Evolutionary conservation across 495 filamentous ascomycete species (phyloP), one percentile per base, ranked within the genome.

Genomic region (Annulohypoxylon moriforme): DNA sequence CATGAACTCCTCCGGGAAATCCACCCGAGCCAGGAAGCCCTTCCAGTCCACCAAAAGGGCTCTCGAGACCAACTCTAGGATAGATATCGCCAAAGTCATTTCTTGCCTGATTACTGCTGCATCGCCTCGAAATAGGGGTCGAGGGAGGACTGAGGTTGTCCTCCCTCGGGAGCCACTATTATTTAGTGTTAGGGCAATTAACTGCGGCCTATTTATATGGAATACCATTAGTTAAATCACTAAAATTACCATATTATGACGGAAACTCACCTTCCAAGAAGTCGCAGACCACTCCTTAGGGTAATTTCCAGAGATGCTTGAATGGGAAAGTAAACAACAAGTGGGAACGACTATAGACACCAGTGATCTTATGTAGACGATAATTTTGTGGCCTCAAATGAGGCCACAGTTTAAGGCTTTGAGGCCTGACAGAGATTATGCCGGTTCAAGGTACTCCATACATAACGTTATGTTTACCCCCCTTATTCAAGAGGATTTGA

Each of bases 111-210:
- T 40, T 64, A 70, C 67, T 60, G 55, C 36, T 64, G 36, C 60
- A 70, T 64, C 40, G 52, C 55, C 10, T 55, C 67, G 67, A 55
- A 60, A 70, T 70, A 13, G 22, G 31, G 52, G 18, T 27, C 40
- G 67, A 69, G 67, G 60, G 67, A 69, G 67, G 60, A 69, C 58
- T 34, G 22, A 2, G 3, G 24, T 44, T 0, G 60, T 50, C 60
- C 67, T 69, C 67, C 67, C 67, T 69, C 60, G 44, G 60, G 60
- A 69, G 42, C 50, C n/a, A 24, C 52, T 31, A 40, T 8, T 29
- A 22, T 1, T 22, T 58, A 13, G n/a, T n/a, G n/a, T 33, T 36
- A 47, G 60, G 36, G 20, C 38, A 56, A 58, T 63, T 2, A 11
- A 60, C 8, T 9, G 31, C 33, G 7, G 9, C 20, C 11, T 6